Evolutionary conservation across 495 filamentous ascomycete species (phyloP), one percentile per base, ranked within the genome.

Genomic region (Aspergillus affinis): DNA sequence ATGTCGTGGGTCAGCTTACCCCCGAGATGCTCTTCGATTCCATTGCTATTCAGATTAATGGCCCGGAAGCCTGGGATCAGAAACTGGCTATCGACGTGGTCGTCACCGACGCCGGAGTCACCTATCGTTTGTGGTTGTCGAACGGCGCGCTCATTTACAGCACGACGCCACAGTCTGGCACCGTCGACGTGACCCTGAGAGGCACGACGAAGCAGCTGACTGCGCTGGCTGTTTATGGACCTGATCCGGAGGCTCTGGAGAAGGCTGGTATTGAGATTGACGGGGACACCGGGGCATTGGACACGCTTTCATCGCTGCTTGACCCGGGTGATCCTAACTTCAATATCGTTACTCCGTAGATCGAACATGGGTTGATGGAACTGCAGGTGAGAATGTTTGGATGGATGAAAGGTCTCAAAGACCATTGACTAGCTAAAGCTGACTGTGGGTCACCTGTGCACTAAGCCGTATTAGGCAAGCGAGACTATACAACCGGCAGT

Each of bases 261-360:
- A 56, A 56, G 54, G 54, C 54, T 2, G 54, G 54, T 26, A 48
- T 56, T 27, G 15, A 46, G 54, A 48, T 56, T 29, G 54, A 56
- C 26, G 56, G 56, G 3, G 21, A 50, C 21, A 58, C 47, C n/a
- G 30, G 20, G 7, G 27, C 56, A 9, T 12, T 48, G 5, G 47
- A 51, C 19, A 58, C 56, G 10, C 47, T 58, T 17, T 15, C 56
- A 9, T 51, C 56, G 3, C 30, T 58, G 48, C 12, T 58, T 12
- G 23, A 48, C 19, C 45, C 56, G 17, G 45, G 45, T 23, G 56
- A 58, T n/a, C 56, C 56, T 26, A 23, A n/a, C 19, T 58, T 58
- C 26, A 49, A 48, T 6, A 58, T 58, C 26, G 56, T 58, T 12
- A 58, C 56, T 48, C 56, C 56, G 5, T 54, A 54, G n/a, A n/a